Evolutionary conservation across 768 basidiomycete genomes (phyloP).

Genomic region (Galerina marginata): DNA sequence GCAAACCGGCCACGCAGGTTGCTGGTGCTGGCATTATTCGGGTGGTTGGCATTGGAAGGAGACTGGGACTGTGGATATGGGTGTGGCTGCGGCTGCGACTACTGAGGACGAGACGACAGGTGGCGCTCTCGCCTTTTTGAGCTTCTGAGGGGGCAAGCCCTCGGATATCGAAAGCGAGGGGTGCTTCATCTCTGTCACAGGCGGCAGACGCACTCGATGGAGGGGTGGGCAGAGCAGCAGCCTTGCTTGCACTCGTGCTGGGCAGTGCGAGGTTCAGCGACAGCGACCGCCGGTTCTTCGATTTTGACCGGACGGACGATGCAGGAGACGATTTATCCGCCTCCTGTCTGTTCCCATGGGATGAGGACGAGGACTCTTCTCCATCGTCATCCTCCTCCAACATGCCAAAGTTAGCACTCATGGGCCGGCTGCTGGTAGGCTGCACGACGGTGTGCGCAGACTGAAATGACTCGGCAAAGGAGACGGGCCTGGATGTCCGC

Average conservation of each 20-base stretch:
- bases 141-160: constrained; percentile 24
- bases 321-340: background rate
- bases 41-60: constrained; percentile 28
- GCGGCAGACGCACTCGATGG: constrained; percentile 30
- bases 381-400: constrained; percentile 50
- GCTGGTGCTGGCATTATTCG: no score
- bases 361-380: background rate
- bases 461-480: constrained; percentile 78
- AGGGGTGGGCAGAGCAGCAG: constrained; percentile 18
- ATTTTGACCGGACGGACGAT: constrained; percentile 3
- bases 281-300: constrained; percentile 19
- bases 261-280: constrained; percentile 26
- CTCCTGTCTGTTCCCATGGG: background rate
- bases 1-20: no score
- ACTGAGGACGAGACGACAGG: constrained; percentile 35
- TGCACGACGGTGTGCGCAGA: constrained; percentile 77
- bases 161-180: constrained; percentile 42
- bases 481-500: constrained; percentile 71
- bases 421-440: constrained; percentile 54
- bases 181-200: constrained; percentile 32
- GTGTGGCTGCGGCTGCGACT: constrained; percentile 12
- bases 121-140: background rate
- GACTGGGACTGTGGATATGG: constrained; percentile 23
- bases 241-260: background rate
- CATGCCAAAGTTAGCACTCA: constrained; percentile 73